Base-by-base conservation (phyloP, 306 rosid species). In the Medicago lupulina region DNA sequence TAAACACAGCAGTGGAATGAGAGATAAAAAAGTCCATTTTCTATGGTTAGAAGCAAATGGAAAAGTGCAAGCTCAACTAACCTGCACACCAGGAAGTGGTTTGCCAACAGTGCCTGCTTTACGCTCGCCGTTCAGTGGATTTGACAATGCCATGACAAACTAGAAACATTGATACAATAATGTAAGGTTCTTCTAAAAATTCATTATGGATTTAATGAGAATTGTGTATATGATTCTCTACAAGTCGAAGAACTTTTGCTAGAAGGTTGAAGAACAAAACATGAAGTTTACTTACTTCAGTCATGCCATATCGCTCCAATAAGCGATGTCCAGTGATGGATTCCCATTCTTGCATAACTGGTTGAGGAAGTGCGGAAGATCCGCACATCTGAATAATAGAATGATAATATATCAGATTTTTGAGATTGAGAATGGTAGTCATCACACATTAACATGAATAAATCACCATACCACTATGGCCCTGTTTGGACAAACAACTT, bases 271-370 rank as follows among this genome's bases (percentile, higher is more conserved):
- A 58, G 71, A 44, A 87, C 61, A 51, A 64, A 34, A 79, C 67
- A 68, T 67, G 66, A 47, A 81, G 39, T 44, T 60, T 76, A 84
- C 88, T 81, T 70, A 92, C 99, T 85, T 95, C 99, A 15, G 97
- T 95, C 99, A 92, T 95, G 82, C 97, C 99, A 71, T 90, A 92
- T 75, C 99, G 84, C 87, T 95, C 99, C 87, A 95, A 89, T 74
- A 95, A 88, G 79, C 92, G 80, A 80, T 95, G 99, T 50, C 93
- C 97, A 8, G 97, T 90, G 77, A 95, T 89, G 78, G 75, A 80
- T 76, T 92, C 91, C 99, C 99, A 95, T 78, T 88, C 89, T 79
- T 89, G 90, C 97, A 90, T 88, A 80, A 92, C 85, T 58, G 99
- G 99, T 79, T 84, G 81, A 74, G 97, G 99, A 73, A 95, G 97